These are phyloP conservation scores for Ceratocystis colombiana DNA, from an alignment of 2,329 filamentous ascomycete species.

Conservation along the genomic window DNA sequence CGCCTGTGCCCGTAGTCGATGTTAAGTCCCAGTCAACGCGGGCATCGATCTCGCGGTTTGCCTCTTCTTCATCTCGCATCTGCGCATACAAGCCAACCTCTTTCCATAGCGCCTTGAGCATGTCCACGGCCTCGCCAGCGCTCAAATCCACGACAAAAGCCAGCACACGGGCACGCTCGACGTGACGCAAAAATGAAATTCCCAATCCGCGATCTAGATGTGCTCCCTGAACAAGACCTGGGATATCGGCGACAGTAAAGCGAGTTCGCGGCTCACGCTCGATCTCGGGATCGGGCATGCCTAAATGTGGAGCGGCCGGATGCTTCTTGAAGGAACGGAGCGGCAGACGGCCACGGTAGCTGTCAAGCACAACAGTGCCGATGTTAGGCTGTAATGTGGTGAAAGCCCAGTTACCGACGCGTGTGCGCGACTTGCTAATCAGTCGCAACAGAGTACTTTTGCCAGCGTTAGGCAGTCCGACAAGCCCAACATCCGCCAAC, in stretches of 20 bases:
- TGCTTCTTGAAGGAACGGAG: conserved; percentile 30
- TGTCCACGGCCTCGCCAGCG: conserved; percentile 65
- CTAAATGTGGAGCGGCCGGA: conserved; percentile 31
- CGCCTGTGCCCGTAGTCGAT: conserved; percentile 33
- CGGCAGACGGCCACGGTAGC: conserved; percentile 57
- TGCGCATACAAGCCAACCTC: conserved; percentile 83
- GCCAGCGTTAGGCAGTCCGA: conserved; percentile 89
- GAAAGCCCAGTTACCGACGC: conserved; percentile 92
- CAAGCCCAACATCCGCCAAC: conserved; percentile 85
- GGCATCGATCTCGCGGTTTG: conserved; percentile 50
- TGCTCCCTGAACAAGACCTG: conserved; percentile 82
- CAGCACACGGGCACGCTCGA: conserved; percentile 84
- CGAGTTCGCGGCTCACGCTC: conserved; percentile 40
- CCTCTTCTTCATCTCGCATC: conserved; percentile 62
- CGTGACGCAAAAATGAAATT: conserved; percentile 82
- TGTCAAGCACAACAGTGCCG: conserved; percentile 86
- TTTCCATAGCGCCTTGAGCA: conserved; percentile 73
- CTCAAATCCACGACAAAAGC: conserved; percentile 87
- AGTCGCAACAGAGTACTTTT: conserved; percentile 87
- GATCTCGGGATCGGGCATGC: conserved; percentile 37
- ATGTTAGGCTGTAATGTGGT: conserved; percentile 93
- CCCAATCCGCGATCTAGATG: conserved; percentile 87
- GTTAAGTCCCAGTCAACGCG: conserved; percentile 50
- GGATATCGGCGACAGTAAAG: conserved; percentile 93
- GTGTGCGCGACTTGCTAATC: conserved; percentile 75